Evolutionary conservation across 1,284 basidiomycete species (phyloP).

Genomic region (Boletellus sp.): DNA sequence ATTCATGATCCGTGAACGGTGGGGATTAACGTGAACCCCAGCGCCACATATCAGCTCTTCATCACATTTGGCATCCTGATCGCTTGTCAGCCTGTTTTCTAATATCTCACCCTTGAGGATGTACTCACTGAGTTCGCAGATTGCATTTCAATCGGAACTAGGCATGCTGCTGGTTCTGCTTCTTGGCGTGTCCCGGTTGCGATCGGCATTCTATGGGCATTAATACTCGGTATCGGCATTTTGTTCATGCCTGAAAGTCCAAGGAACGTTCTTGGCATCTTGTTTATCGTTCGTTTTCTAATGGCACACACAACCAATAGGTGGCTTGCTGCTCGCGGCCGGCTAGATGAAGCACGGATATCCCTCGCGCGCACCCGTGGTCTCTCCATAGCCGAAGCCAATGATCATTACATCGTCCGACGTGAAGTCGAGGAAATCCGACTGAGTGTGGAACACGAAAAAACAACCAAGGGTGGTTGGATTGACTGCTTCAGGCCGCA

Average conservation of each 20-base stretch:
- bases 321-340: conserved; percentile 56
- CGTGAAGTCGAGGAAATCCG: conserved; percentile 53
- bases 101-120: no score
- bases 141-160: conserved; percentile 58
- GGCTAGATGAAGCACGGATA: conserved; percentile 48
- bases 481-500: conserved; percentile 54
- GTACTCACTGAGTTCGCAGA: conserved; percentile 34
- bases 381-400: conserved; percentile 39
- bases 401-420: conserved; percentile 43
- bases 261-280: conserved; percentile 30
- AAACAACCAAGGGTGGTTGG: conserved; percentile 49
- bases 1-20: neutral
- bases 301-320: conserved; percentile 21
- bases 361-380: conserved; percentile 60
- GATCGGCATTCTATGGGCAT: conserved; percentile 67
- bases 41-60: conserved; percentile 66
- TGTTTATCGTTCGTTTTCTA: neutral
- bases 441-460: conserved; percentile 46
- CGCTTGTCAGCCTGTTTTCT: conserved; percentile 47
- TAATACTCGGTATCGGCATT: conserved; percentile 66
- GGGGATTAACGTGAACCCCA: neutral
- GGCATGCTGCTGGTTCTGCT: conserved; percentile 43
- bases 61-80: conserved; percentile 77
- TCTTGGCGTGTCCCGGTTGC: conserved; percentile 72
- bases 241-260: conserved; percentile 76